A percentile compares a stretch with the other conserved stretches of the same genome.
Conservation (phyloP, 2,329 filamentous ascomycete species). For the Diplocarpon rosae region DNA sequence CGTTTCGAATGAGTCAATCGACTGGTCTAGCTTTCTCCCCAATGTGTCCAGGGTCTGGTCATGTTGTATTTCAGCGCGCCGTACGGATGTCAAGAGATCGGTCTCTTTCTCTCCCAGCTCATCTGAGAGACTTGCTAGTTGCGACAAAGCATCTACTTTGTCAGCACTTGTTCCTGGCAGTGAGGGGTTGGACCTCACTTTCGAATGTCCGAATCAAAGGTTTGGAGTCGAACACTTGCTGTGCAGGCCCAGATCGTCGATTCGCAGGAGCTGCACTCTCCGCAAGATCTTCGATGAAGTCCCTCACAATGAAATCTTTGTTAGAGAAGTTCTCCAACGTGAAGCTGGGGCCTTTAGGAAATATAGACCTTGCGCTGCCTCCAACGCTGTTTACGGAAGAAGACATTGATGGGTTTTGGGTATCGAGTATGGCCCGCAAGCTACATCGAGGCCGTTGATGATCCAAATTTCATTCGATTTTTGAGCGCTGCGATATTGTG, state of each 20-base stretch:
- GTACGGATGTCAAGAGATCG: conserved; percentile 78
- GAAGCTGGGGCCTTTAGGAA: conserved; percentile 71
- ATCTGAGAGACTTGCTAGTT: conserved; percentile 61
- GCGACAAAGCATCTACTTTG: conserved; percentile 47
- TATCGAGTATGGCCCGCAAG: conserved; percentile 6
- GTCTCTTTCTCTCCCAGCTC: conserved; percentile 86
- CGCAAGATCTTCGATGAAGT: conserved; percentile 90
- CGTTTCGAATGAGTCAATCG: conserved; percentile 83
- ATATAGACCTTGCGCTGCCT: conserved; percentile 39
- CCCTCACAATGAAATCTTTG: conserved; percentile 93
- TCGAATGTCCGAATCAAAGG: conserved; percentile 94
- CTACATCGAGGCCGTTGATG: conserved; percentile 17
- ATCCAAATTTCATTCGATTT: conserved; percentile 1
- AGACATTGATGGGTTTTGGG: conserved; percentile 19
- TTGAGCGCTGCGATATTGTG: neutral
- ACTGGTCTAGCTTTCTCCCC: conserved; percentile 80
- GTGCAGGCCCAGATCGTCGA: conserved; percentile 61
- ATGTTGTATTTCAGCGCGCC: conserved; percentile 84
- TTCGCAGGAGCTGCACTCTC: conserved; percentile 71
- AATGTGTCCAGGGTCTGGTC: conserved; percentile 81
- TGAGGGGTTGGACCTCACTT: conserved; percentile 33
- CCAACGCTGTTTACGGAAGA: conserved; percentile 18
- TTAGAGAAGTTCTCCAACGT: conserved; percentile 78
- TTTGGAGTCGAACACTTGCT: conserved; percentile 78
- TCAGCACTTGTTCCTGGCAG: conserved; percentile 19